phyloP scores from a whole-genome alignment of 2,329 filamentous ascomycete species.

The Aspergillus luchuensis region DNA sequence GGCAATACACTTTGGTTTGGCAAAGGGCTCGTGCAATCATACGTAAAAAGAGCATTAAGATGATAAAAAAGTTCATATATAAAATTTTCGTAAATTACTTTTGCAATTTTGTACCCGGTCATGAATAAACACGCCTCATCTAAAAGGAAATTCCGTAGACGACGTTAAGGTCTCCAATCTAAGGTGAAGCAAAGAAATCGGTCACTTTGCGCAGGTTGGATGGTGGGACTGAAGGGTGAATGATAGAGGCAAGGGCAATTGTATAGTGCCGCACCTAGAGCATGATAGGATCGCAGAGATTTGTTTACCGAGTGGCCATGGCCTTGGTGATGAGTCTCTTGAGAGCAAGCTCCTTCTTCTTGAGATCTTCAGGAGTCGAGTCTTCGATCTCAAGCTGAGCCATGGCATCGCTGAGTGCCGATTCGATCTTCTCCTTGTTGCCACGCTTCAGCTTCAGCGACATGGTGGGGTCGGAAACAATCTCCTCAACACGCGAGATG shows the following conservation, averaged over 20 bases:
- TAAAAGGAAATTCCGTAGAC: conserved; percentile 5
- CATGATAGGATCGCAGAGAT: background rate
- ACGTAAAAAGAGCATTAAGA: conserved; percentile 33
- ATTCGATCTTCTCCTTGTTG: conserved; percentile 99
- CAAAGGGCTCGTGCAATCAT: conserved; percentile 13
- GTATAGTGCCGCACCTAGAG: background rate
- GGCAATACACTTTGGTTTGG: background rate
- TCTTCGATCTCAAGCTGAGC: conserved; percentile 95
- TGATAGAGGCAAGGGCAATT: conserved; percentile 11
- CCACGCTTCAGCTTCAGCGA: conserved; percentile 97
- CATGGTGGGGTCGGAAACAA: conserved; percentile 93
- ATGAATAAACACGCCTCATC: conserved; percentile 25
- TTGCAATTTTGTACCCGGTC: conserved; percentile 20
- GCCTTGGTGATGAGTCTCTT: conserved; percentile 99
- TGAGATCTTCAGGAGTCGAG: conserved; percentile 85
- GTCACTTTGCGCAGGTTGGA: conserved; percentile 13
- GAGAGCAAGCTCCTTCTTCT: conserved; percentile 99
- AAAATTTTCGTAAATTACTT: conserved; percentile 30
- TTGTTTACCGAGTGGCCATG: conserved; percentile 81
- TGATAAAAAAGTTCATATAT: conserved; percentile 33
- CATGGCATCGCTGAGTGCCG: conserved; percentile 95
- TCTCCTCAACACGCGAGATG: conserved; percentile 98
- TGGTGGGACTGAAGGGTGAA: background rate
- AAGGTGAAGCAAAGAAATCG: conserved; percentile 9
- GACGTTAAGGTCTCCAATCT: conserved; percentile 6